These are phyloP conservation scores for Podaxis rugospora DNA, from an alignment of 768 basidiomycete species.

Conservation along the genomic window DNA sequence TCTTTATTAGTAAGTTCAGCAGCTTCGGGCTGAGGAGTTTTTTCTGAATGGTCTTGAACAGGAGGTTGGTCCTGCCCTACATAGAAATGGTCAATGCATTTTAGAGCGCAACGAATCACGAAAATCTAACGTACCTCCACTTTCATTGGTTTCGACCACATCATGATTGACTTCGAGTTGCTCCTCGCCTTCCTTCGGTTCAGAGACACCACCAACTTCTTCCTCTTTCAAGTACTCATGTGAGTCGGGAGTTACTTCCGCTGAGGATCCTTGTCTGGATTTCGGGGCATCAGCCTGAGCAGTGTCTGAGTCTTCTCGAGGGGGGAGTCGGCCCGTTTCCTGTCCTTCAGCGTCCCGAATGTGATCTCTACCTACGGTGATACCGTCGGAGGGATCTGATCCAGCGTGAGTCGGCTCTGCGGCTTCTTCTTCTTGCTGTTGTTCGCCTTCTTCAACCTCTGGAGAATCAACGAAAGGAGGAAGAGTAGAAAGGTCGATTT, in stretches of 20 bases:
- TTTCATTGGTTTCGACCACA: neutral
- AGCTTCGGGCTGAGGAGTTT: neutral
- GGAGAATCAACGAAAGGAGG: conserved; percentile 11
- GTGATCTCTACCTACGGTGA: neutral
- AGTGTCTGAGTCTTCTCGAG: neutral
- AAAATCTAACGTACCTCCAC: neutral
- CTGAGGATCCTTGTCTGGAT: neutral
- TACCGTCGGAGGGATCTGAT: neutral
- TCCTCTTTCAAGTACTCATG: neutral
- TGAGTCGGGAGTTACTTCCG: neutral
- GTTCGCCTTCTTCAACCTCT: conserved; percentile 8
- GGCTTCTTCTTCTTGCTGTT: conserved; percentile 3
- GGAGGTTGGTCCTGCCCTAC: neutral
- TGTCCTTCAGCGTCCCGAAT: neutral
- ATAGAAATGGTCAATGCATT: neutral
- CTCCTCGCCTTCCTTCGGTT: neutral
- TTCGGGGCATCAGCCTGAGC: neutral
- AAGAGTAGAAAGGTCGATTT: conserved; percentile 12
- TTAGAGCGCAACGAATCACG: neutral
- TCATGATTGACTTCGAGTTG: neutral
- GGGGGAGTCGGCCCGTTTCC: neutral
- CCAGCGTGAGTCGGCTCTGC: neutral
- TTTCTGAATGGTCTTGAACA: neutral
- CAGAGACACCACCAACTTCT: neutral
- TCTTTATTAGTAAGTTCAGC: conserved; percentile 1